Conservation (phyloP, 441 rosid species). For the Corymbia calophylla region DNA sequence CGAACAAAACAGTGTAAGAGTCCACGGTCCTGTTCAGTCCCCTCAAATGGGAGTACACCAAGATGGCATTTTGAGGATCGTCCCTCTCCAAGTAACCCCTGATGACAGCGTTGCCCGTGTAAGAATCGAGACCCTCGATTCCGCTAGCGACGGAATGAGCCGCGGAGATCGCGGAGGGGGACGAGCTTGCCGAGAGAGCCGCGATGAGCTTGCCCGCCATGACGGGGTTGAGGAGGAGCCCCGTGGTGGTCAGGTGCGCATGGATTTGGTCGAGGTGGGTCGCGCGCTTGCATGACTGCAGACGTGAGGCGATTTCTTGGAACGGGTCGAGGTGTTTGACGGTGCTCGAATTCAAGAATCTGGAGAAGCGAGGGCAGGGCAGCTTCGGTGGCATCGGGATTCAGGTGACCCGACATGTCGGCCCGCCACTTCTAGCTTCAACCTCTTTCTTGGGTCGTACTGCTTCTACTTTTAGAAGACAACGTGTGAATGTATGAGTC, state of each 20-base stretch:
- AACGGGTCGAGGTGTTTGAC: not conserved
- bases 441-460: not conserved
- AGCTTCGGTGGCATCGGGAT: not conserved
- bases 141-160: conserved; percentile 11
- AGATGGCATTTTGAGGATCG: conserved; percentile 6
- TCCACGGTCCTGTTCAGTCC: conserved; percentile 1
- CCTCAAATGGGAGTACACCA: conserved; percentile 9
- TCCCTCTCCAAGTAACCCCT: conserved; percentile 11
- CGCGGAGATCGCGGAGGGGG: not conserved
- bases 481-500: not conserved
- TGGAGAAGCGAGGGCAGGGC: not conserved
- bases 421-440: not conserved
- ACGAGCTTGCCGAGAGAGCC: not conserved
- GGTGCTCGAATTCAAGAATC: not conserved
- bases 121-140: conserved; percentile 11
- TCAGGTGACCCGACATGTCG: not conserved
- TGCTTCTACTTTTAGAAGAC: not conserved
- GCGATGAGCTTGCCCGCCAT: conserved; percentile 17
- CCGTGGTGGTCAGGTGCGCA: conserved; percentile 7
- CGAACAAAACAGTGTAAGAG: conserved; percentile 10
- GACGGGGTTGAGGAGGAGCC: conserved; percentile 4
- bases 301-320: not conserved
- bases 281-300: conserved; percentile 1
- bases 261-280: conserved; percentile 10
- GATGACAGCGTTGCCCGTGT: conserved; percentile 17